Conservation (phyloP, 225 moss, liverwort and hornwort genomes). For the Asterella californica region DNA sequence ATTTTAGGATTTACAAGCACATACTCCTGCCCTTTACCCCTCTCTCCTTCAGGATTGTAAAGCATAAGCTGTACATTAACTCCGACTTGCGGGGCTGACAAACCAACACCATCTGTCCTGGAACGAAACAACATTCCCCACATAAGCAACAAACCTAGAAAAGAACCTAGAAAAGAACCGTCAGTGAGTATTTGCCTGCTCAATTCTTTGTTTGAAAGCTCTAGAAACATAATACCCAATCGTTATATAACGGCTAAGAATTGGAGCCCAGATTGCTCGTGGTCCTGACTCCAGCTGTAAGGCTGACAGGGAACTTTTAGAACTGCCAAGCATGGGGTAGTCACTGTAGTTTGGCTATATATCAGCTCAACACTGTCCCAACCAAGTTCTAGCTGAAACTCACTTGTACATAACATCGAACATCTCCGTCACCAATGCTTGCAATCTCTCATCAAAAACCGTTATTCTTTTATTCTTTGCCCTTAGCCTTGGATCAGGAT, state of each 20-base stretch:
- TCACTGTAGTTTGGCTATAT: not conserved
- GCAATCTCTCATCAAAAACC: slow-evolving; percentile 71
- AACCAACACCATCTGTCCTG: slow-evolving; percentile 87
- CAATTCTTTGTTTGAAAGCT: not conserved
- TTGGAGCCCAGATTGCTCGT: not conserved
- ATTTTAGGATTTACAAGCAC: slow-evolving; percentile 88
- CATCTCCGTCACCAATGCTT: slow-evolving; percentile 82
- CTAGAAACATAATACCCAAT: not conserved
- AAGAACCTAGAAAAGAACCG: not conserved
- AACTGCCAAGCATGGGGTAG: not conserved
- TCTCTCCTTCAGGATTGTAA: slow-evolving; percentile 85
- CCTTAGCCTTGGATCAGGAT: slow-evolving; percentile 80
- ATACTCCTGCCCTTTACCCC: slow-evolving; percentile 70
- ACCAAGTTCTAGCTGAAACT: slow-evolving; percentile 20
- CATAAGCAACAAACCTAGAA: not conserved
- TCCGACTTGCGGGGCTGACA: slow-evolving; percentile 90
- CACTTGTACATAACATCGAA: slow-evolving; percentile 91
- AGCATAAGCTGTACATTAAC: slow-evolving; percentile 88
- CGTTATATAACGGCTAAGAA: not conserved
- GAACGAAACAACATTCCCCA: slow-evolving; percentile 13
- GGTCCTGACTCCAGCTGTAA: not conserved
- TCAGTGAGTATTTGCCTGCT: not conserved
- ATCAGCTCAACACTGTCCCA: not conserved
- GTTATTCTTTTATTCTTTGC: slow-evolving; percentile 73
- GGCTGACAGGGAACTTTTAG: not conserved